Evolutionary conservation across 2,329 filamentous ascomycete genomes (phyloP).

Genomic region (Microcera coccophila): DNA sequence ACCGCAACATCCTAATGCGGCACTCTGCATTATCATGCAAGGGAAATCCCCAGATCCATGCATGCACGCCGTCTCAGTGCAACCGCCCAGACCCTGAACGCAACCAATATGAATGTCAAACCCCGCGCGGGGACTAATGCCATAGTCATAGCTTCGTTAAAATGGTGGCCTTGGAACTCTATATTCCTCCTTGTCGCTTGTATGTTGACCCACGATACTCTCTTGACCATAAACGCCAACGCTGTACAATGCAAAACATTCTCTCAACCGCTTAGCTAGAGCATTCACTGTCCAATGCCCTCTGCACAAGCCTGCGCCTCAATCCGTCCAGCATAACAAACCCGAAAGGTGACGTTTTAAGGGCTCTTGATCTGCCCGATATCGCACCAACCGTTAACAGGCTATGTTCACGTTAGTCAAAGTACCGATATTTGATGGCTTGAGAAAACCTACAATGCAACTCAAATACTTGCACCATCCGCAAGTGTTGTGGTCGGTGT

Average conservation of each 20-base stretch:
- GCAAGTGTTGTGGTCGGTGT: slow-evolving; percentile 71
- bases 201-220: slow-evolving; percentile 6
- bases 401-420: slow-evolving; percentile 38
- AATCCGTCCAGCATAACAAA: slow-evolving; percentile 2
- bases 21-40: slow-evolving; percentile 27
- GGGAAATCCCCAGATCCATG: slow-evolving; percentile 17
- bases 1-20: slow-evolving; percentile 26
- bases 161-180: slow-evolving; percentile 1
- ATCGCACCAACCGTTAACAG: slow-evolving; percentile 66
- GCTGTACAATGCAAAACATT: slow-evolving; percentile 28
- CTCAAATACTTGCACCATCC: slow-evolving; percentile 93
- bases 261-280: slow-evolving; percentile 7
- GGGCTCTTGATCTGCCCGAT: slow-evolving; percentile 36
- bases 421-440: neutral
- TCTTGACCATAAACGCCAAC: slow-evolving; percentile 30
- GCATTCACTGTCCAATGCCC: slow-evolving; percentile 10
- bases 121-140: slow-evolving; percentile 4
- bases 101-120: neutral
- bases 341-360: neutral
- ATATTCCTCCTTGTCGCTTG: neutral
- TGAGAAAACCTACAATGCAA: slow-evolving; percentile 70
- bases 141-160: slow-evolving; percentile 15
- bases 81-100: neutral
- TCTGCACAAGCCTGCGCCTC: slow-evolving; percentile 1
- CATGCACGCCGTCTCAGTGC: neutral